Base-by-base conservation (phyloP, 805 yeast genomes). In the Schizosaccharomyces cryophilus region DNA sequence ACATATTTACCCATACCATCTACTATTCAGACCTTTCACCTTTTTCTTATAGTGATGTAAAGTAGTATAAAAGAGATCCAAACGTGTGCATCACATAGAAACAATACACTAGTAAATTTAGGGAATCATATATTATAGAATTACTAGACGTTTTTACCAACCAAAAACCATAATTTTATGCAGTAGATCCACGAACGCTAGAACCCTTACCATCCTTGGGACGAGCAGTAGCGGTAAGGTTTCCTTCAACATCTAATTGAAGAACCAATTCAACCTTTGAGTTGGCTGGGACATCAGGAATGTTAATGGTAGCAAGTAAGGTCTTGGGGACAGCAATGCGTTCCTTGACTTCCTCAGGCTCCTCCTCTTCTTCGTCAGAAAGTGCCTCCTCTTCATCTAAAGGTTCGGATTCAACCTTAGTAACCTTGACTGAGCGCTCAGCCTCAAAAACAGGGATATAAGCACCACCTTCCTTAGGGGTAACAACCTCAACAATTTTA, bases 281-380 rank as follows among this genome's bases (percentile, higher is more conserved):
- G 65, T 81, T 82, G 61, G 79, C 78, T 68, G 79, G 83, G 66
- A 88, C 75, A 70, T 85, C 86, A 65, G 88, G 95, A 67, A 93
- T 77, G 67, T 80, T 78, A 61, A 80, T 77, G 65, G 87, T 87
- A 19, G 60, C 60, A 17, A 56, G 42, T 6, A 38, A 15, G n/a
- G 42, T 56, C 9, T 35, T 35, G 64, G 88, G 80, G 69, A 79
- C 79, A 76, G 81, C 82, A 58, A 81, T 82, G 65, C 84, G 84
- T 74, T 81, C 85, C 73, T 81, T 83, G 65, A 80, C 74, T 69
- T 87, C 77, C 73, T 89, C 96, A 66, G 95, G 96, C 75, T 89
- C 96, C 67, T 87, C 95, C 64, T 73, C 77, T 64, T 71, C 73
- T 48, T 77, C 79, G 45, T 76, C 73, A 73, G 77, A 75, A 54